phyloP scores from a whole-genome alignment of 805 yeast genomes.

The Hanseniaspora nectarophila region DNA sequence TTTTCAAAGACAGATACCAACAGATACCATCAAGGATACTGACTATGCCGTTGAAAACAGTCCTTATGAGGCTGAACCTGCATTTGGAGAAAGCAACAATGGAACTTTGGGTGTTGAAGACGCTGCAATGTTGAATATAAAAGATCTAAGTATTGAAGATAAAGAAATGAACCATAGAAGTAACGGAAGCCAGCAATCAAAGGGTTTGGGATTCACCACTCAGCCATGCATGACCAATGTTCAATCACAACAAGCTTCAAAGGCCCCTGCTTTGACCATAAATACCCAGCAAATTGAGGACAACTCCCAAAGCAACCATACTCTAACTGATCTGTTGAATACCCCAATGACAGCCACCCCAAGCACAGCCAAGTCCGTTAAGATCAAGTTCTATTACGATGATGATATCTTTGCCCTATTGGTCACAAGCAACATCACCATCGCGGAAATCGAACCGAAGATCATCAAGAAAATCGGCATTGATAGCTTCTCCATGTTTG shows the following conservation, averaged over 20 bases:
- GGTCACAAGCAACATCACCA: constrained; percentile 37
- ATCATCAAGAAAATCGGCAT: constrained; percentile 40
- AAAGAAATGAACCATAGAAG: not conserved
- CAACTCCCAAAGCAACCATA: constrained; percentile 8
- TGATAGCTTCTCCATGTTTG: constrained; percentile 28
- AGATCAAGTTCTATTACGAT: constrained; percentile 63
- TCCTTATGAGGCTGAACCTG: constrained; percentile 2
- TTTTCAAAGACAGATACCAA: not conserved
- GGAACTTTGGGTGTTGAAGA: constrained; percentile 8
- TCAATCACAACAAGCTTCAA: not conserved
- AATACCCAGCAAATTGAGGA: constrained; percentile 1
- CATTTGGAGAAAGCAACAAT: constrained; percentile 19
- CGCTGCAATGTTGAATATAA: not conserved
- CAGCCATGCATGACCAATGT: not conserved
- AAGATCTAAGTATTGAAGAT: not conserved
- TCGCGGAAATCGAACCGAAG: constrained; percentile 40
- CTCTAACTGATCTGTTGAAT: not conserved
- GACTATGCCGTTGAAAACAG: not conserved
- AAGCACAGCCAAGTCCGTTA: constrained; percentile 26
- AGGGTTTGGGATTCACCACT: constrained; percentile 1
- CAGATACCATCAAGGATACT: not conserved
- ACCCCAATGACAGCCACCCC: constrained; percentile 21
- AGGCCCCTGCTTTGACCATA: not conserved
- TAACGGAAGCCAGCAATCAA: not conserved
- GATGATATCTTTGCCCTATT: constrained; percentile 72